Conservation (phyloP, 495 filamentous ascomycete genomes). For the Aspergillus nidulans region DNA sequence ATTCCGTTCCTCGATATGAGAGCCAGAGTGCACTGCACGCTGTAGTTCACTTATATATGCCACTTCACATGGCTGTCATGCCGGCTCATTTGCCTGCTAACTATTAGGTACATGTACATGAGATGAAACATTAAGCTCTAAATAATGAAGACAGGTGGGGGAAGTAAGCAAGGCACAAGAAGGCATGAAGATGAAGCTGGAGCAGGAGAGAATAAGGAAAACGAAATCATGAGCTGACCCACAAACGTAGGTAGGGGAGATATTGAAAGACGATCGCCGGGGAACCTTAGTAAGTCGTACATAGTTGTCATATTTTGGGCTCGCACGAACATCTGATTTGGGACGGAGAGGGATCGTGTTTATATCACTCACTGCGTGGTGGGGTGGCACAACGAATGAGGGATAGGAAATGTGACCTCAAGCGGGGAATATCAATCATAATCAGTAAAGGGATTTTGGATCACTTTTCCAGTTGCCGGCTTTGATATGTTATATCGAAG, state of each 20-base stretch:
- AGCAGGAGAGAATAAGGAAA: not conserved
- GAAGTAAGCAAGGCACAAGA: not conserved
- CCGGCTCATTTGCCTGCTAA: not conserved
- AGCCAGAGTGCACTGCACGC: not conserved
- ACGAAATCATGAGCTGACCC: slow-evolving; percentile 1
- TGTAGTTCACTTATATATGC: slow-evolving; percentile 7
- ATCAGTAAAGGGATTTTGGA: slow-evolving; percentile 9
- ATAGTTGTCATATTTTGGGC: slow-evolving; percentile 11
- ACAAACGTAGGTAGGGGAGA: not conserved
- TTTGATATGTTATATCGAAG: too few relatives aligned
- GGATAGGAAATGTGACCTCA: too few relatives aligned
- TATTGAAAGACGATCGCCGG: not conserved
- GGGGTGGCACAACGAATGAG: too few relatives aligned
- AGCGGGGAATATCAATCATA: too few relatives aligned
- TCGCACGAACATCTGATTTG: slow-evolving; percentile 4
- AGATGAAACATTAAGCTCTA: slow-evolving; percentile 14
- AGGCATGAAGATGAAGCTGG: not conserved
- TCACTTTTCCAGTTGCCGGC: too few relatives aligned
- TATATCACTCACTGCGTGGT: too few relatives aligned
- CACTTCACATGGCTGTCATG: slow-evolving; percentile 7
- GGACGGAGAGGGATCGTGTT: slow-evolving; percentile 2
- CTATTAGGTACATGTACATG: slow-evolving; percentile 15
- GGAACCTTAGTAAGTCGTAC: too few relatives aligned
- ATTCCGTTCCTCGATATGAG: not conserved
- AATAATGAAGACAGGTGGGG: slow-evolving; percentile 8